Conservation (phyloP, 2,329 filamentous ascomycete species). For the Fusarium cicatricum region DNA sequence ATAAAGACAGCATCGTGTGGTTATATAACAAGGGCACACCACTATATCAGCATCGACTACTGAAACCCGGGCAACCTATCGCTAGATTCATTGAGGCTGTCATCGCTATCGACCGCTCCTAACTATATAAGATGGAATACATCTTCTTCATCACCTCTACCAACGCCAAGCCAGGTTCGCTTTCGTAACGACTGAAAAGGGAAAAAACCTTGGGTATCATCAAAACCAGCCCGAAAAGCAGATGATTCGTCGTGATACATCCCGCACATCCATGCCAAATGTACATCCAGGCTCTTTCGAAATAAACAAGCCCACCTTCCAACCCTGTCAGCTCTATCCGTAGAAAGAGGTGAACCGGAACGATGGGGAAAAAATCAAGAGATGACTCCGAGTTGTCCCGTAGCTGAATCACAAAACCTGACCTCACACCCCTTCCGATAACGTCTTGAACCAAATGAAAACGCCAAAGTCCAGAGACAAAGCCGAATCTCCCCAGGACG, state of each 20-base stretch:
- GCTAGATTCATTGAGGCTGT: neutral
- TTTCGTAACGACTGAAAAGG: slow-evolving; percentile 32
- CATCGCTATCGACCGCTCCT: neutral
- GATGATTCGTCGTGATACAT: slow-evolving; percentile 41
- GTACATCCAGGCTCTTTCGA: slow-evolving; percentile 26
- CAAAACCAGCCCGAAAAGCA: slow-evolving; percentile 44
- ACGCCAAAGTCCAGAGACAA: slow-evolving; percentile 36
- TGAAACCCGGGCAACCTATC: neutral
- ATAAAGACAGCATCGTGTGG: too few relatives aligned
- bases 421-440: slow-evolving; percentile 30
- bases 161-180: slow-evolving; percentile 21
- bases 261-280: slow-evolving; percentile 39
- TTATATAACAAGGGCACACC: too few relatives aligned
- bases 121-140: neutral
- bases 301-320: slow-evolving; percentile 26
- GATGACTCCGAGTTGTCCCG: slow-evolving; percentile 31
- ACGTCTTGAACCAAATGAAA: slow-evolving; percentile 28
- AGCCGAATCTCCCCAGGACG: slow-evolving; percentile 7
- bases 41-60: neutral
- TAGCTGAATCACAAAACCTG: slow-evolving; percentile 31
- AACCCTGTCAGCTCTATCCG: slow-evolving; percentile 7
- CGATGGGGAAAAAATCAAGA: slow-evolving; percentile 28
- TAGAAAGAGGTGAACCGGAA: slow-evolving; percentile 10
- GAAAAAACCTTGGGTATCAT: slow-evolving; percentile 46
- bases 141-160: slow-evolving; percentile 15